Evolutionary conservation across 371 early-diverging fungal genomes (phyloP).

Genomic region (Syncephalis plumigaleata): DNA sequence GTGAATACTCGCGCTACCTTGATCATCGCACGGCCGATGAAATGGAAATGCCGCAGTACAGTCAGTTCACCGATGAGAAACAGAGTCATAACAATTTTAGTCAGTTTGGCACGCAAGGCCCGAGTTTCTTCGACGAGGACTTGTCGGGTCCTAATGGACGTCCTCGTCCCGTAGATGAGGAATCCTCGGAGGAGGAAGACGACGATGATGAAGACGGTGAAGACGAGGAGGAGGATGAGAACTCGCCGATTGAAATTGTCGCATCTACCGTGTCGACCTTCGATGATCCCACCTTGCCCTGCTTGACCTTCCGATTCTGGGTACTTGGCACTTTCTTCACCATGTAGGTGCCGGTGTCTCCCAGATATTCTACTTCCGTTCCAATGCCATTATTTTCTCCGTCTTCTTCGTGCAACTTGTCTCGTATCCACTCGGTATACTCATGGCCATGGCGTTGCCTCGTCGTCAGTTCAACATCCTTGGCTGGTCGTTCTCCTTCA

Average conservation of each 20-base stretch:
- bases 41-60: too few species aligned
- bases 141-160: too few species aligned
- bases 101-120: too few species aligned
- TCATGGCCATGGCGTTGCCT: constrained; percentile 11
- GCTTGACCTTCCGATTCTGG: constrained; percentile 60
- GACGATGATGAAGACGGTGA: too few species aligned
- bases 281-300: constrained; percentile 35
- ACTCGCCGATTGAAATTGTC: constrained; percentile 54
- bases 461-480: neutral
- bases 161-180: too few species aligned
- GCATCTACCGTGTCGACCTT: constrained; percentile 39
- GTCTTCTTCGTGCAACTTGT: constrained; percentile 47
- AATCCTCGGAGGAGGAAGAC: too few species aligned
- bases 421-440: constrained; percentile 41
- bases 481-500: constrained; percentile 17
- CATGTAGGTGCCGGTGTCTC: constrained; percentile 40
- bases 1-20: too few species aligned
- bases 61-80: too few species aligned
- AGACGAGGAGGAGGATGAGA: constrained; percentile 13
- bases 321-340: constrained; percentile 48
- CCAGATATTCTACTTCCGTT: constrained; percentile 60
- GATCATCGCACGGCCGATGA: too few species aligned
- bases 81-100: too few species aligned
- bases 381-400: constrained; percentile 36
- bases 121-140: too few species aligned